phyloP scores from a whole-genome alignment of 176 grass and related monocot genomes.

The Oryza australiensis region DNA sequence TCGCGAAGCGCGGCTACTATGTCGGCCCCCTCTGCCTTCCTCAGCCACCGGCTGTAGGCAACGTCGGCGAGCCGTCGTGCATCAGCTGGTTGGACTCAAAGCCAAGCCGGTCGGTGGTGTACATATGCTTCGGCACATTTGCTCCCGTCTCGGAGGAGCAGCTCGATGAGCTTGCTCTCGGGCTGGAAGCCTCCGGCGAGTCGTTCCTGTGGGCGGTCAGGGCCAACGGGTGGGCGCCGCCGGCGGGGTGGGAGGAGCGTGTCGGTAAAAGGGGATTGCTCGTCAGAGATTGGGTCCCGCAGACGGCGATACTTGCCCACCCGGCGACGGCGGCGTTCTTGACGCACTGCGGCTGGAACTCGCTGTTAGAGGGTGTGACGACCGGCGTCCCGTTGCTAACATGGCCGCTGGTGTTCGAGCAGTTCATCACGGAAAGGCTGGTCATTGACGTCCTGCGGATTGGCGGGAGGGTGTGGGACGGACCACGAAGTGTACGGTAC shows the following conservation, averaged over 20 bases:
- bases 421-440: conserved; percentile 37
- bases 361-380: conserved; percentile 25
- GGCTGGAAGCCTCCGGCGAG: conserved; percentile 11
- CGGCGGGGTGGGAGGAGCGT: conserved; percentile 8
- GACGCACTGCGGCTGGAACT: conserved; percentile 61
- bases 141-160: conserved; percentile 16
- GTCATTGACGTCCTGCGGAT: conserved; percentile 15
- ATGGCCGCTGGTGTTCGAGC: conserved; percentile 47
- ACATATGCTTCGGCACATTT: conserved; percentile 31
- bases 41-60: not conserved
- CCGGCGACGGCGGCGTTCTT: conserved; percentile 29
- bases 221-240: not conserved
- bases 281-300: conserved; percentile 23
- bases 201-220: conserved; percentile 34
- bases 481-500: not conserved
- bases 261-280: not conserved
- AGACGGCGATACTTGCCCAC: conserved; percentile 26
- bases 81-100: conserved; percentile 27
- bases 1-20: not conserved
- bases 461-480: conserved; percentile 3
- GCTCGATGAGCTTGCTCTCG: conserved; percentile 23
- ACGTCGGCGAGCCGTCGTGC: not conserved
- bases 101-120: conserved; percentile 24
- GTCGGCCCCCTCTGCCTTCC: conserved; percentile 10
- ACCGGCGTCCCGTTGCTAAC: conserved; percentile 47